These are phyloP conservation scores for Lachancea sp. DNA, from an alignment of 805 yeast species.

Conservation along the genomic window DNA sequence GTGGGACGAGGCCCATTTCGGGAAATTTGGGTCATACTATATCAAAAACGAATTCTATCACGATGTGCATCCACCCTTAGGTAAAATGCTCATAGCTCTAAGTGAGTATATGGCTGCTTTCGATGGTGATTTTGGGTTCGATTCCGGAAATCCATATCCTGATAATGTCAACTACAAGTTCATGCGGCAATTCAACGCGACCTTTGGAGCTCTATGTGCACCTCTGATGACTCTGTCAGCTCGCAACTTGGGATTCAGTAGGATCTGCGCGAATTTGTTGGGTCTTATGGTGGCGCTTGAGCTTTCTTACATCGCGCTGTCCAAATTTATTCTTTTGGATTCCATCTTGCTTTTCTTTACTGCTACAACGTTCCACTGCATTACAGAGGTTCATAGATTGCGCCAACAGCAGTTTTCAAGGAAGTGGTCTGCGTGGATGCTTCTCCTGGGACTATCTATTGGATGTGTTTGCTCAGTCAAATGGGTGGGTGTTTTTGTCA, in stretches of 20 bases:
- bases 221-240: conserved; percentile 85
- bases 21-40: conserved; percentile 91
- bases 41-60: conserved; percentile 84
- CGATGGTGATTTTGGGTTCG: conserved; percentile 85
- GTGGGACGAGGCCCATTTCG: conserved; percentile 98
- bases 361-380: conserved; percentile 67
- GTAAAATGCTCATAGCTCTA: conserved; percentile 85
- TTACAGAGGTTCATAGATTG: conserved; percentile 63
- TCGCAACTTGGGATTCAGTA: conserved; percentile 64
- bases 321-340: conserved; percentile 85
- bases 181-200: conserved; percentile 85
- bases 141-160: conserved; percentile 73
- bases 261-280: conserved; percentile 69
- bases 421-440: conserved; percentile 67
- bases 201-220: conserved; percentile 74
- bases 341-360: conserved; percentile 89
- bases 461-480: conserved; percentile 83
- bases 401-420: conserved; percentile 50
- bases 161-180: conserved; percentile 68
- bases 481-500: conserved; percentile 76
- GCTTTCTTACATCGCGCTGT: conserved; percentile 74
- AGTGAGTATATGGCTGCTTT: conserved; percentile 83
- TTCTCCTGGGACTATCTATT: conserved; percentile 56
- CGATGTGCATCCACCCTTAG: conserved; percentile 97
- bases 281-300: conserved; percentile 78